Conservation (phyloP, 176 grass and related monocot species). For the Triticum aestivum region DNA sequence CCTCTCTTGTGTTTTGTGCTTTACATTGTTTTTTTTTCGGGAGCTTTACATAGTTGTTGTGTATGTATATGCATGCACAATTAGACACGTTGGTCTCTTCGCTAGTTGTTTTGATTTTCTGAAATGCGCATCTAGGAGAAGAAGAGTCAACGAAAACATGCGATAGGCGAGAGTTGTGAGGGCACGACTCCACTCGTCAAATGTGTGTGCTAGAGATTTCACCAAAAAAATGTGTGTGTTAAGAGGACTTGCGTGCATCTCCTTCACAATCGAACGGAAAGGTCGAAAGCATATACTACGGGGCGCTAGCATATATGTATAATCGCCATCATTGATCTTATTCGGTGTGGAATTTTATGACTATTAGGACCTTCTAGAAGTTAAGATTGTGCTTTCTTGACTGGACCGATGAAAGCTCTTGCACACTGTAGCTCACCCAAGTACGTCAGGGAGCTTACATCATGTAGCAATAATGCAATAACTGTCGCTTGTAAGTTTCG, state of each 20-base stretch:
- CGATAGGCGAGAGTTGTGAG: neutral
- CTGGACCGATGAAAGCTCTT: neutral
- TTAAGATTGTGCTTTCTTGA: neutral
- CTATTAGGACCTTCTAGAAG: neutral
- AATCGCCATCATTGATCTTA: neutral
- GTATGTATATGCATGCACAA: neutral
- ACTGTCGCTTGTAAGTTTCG: neutral
- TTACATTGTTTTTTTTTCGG: too few relatives aligned
- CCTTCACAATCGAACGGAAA: too few relatives aligned
- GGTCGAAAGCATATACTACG: neutral
- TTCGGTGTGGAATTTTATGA: neutral
- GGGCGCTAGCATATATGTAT: neutral
- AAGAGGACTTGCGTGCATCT: neutral
- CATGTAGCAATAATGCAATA: neutral
- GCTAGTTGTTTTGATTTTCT: neutral
- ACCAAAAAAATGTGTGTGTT: neutral
- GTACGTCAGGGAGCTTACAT: too few relatives aligned
- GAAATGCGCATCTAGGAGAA: neutral
- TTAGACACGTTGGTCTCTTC: neutral
- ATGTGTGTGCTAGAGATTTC: neutral
- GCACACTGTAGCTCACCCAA: too few relatives aligned
- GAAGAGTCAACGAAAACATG: neutral
- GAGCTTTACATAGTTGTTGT: neutral
- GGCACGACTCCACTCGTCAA: neutral
- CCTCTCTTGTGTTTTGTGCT: neutral